A percentile compares a stretch with the other conserved stretches of the same genome.
These are phyloP conservation scores for Mucuna pruriens DNA, from an alignment of 306 rosid species.

Conservation along the genomic window DNA sequence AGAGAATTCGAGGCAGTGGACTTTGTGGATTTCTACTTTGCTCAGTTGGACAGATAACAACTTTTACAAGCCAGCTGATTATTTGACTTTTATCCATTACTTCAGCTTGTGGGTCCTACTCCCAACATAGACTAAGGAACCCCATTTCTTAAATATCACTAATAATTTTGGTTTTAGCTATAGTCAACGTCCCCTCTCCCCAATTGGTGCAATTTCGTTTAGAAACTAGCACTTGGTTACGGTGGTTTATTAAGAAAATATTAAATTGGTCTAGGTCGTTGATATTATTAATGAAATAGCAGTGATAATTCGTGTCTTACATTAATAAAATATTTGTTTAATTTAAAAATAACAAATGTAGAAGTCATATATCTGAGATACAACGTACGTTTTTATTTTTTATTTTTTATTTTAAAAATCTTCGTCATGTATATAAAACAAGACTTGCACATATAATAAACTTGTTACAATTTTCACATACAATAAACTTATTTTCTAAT, in stretches of 20 bases:
- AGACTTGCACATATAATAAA: too few relatives aligned
- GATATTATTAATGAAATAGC: not conserved
- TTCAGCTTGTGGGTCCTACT: slow-evolving; percentile 50
- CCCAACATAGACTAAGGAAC: slow-evolving; percentile 30
- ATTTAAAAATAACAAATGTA: not conserved
- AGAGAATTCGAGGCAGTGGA: not conserved
- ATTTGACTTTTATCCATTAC: slow-evolving; percentile 63
- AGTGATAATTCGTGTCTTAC: not conserved
- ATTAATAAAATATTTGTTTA: not conserved
- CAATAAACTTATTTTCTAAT: too few relatives aligned
- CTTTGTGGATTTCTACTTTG: slow-evolving; percentile 38
- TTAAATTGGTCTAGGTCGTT: not conserved
- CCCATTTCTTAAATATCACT: slow-evolving; percentile 21
- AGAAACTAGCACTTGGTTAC: not conserved
- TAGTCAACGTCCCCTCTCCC: slow-evolving; percentile 65
- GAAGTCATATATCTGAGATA: not conserved
- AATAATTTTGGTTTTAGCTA: slow-evolving; percentile 44
- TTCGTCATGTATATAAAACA: not conserved
- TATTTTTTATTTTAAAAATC: too few relatives aligned
- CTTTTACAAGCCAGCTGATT: slow-evolving; percentile 60
- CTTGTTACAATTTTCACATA: not conserved
- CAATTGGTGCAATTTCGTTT: not conserved
- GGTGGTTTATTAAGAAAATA: not conserved
- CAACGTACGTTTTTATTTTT: not conserved
- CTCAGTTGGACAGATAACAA: slow-evolving; percentile 65